Conservation (phyloP, 73 alveolate species). For the Tetrahymena malaccensis region DNA sequence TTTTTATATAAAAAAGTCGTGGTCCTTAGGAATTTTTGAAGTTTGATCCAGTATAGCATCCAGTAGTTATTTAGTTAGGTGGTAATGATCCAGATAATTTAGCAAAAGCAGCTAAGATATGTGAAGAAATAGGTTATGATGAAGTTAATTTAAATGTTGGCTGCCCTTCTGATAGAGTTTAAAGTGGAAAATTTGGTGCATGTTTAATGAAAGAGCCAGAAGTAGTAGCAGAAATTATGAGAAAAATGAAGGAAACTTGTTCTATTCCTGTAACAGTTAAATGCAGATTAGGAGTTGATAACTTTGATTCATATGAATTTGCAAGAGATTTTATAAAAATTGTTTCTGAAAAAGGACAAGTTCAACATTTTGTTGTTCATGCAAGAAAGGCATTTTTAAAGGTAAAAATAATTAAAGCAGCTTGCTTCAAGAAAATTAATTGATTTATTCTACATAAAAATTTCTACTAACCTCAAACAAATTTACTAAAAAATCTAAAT, state of each 20-base stretch:
- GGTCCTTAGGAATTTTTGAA: background rate
- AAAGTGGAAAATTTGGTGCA: constrained; percentile 94
- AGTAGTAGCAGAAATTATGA: constrained; percentile 68
- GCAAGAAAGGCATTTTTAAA: constrained; percentile 83
- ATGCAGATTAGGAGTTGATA: constrained; percentile 95
- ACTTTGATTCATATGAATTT: constrained; percentile 73
- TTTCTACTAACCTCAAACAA: background rate
- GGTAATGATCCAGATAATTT: constrained; percentile 84
- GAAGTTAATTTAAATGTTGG: constrained; percentile 95
- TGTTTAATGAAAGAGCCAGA: constrained; percentile 89
- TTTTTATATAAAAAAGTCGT: background rate
- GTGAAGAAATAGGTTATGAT: constrained; percentile 67
- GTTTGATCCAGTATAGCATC: constrained; percentile 57
- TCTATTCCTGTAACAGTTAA: constrained; percentile 83
- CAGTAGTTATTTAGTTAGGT: constrained; percentile 82
- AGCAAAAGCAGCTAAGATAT: constrained; percentile 70
- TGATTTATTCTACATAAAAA: background rate
- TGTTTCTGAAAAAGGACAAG: constrained; percentile 68
- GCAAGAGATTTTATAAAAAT: constrained; percentile 66
- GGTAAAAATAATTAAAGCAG: background rate
- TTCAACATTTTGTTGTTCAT: constrained; percentile 82
- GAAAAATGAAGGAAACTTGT: constrained; percentile 52
- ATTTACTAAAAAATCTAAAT: no score
- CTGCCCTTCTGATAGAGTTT: constrained; percentile 86
- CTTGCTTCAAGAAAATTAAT: background rate